Percentiles rank a stretch among this genome's conserved stretches.
phyloP scores from a whole-genome alignment of 2,329 filamentous ascomycete genomes.

The Fusarium cyanostomum region DNA sequence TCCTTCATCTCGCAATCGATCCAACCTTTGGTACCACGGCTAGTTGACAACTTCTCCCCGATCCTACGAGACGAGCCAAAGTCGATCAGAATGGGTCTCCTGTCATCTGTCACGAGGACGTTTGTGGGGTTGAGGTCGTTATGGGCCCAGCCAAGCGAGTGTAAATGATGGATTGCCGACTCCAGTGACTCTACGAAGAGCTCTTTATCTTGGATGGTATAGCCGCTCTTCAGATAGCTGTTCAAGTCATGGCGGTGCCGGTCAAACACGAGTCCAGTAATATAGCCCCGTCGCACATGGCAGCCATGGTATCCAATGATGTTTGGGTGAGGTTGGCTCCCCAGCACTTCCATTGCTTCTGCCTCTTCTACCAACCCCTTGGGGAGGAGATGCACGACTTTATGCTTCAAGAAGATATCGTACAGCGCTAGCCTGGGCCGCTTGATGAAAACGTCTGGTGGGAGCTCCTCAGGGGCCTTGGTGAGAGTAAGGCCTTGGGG shows the following conservation, averaged over 20 bases:
- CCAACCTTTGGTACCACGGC: slow-evolving; percentile 18
- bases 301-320: slow-evolving; percentile 44
- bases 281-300: slow-evolving; percentile 35
- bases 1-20: slow-evolving; percentile 21
- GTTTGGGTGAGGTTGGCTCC: slow-evolving; percentile 40
- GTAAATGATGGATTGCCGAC: slow-evolving; percentile 18
- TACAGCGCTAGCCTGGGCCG: slow-evolving; percentile 20
- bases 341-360: slow-evolving; percentile 27
- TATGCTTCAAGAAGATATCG: slow-evolving; percentile 19
- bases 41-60: slow-evolving; percentile 18
- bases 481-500: slow-evolving; percentile 11
- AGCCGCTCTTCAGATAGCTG: slow-evolving; percentile 20
- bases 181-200: slow-evolving; percentile 14
- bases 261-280: slow-evolving; percentile 42
- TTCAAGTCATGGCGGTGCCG: slow-evolving; percentile 21
- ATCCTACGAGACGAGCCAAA: slow-evolving; percentile 17
- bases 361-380: slow-evolving; percentile 30
- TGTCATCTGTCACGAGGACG: slow-evolving; percentile 18
- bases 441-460: slow-evolving; percentile 13
- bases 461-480: slow-evolving; percentile 5
- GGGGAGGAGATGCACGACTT: slow-evolving; percentile 14
- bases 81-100: slow-evolving; percentile 17
- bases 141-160: slow-evolving; percentile 26
- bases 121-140: slow-evolving; percentile 28
- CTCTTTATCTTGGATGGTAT: slow-evolving; percentile 1